phyloP scores from a whole-genome alignment of 208 protist genomes.

The Kentomonas sorsogonicus region DNA sequence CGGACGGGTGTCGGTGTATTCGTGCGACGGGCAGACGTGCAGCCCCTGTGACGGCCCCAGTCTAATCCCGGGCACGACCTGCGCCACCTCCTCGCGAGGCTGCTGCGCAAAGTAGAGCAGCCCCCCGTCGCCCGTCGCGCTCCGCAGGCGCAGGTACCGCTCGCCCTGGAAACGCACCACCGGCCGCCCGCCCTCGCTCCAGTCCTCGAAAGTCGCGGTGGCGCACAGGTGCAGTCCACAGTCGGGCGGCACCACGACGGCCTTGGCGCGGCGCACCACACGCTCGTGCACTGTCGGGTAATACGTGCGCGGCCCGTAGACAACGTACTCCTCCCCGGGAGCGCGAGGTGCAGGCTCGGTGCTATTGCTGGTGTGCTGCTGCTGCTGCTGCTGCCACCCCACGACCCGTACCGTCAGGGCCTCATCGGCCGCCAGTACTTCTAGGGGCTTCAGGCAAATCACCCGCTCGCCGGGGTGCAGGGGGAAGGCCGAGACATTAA shows the following conservation, averaged over 20 bases:
- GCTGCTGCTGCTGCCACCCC: constrained; percentile 41
- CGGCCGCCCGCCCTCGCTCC: constrained; percentile 20
- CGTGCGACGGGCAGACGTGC: constrained; percentile 71
- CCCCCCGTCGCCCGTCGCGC: no score
- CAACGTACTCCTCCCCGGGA: constrained; percentile 46
- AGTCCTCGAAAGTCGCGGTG: constrained; percentile 27
- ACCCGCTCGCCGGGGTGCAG: constrained; percentile 88
- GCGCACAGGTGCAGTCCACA: constrained; percentile 41
- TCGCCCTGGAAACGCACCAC: constrained; percentile 47
- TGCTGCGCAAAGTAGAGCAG: constrained; percentile 70
- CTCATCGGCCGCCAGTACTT: constrained; percentile 48
- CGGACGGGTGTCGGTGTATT: constrained; percentile 84
- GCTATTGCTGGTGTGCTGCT: background rate
- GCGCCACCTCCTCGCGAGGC: constrained; percentile 75
- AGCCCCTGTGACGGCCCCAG: constrained; percentile 78
- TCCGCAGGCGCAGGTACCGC: constrained; percentile 45
- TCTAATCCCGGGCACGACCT: constrained; percentile 35
- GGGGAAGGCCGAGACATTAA: constrained; percentile 76
- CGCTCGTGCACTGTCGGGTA: constrained; percentile 61
- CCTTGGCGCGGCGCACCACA: constrained; percentile 30
- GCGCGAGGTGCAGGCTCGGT: constrained; percentile 14
- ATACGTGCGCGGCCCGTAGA: constrained; percentile 67
- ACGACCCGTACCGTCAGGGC: constrained; percentile 46
- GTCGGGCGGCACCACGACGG: constrained; percentile 19
- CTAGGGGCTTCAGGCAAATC: constrained; percentile 37